Base-by-base conservation (phyloP, 192 early-diverging fungal genomes). In the Podila minutissima region DNA sequence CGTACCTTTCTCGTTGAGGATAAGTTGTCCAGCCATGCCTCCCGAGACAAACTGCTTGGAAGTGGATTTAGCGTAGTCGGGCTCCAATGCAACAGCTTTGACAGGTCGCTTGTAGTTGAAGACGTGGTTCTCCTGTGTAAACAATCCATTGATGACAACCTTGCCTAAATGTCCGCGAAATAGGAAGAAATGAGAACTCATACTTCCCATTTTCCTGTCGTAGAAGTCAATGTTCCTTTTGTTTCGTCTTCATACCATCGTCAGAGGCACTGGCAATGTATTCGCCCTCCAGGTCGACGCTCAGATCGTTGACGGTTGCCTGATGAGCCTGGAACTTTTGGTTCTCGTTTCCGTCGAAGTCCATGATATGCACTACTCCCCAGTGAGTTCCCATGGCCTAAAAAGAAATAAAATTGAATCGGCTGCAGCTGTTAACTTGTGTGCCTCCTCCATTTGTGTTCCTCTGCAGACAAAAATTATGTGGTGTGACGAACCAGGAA, bases 261-360 rank as follows among this genome's bases (percentile, higher is more conserved):
- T 97, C 95, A 28, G 94, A 94, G 5, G 97, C 94, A 78, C 93
- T 96, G 11, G 95, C 97, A 50, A 98, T 91, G 69, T 89, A 98
- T 82, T 99, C 98, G 59, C 90, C 95, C 38, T 86, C 85, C 17
- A 86, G 64, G 74, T 99, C 98, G 64, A 98, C 92, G 71, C 92
- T 92, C 65, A 99, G 81, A 64, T 93, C 90, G 71, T 93, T 97
- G 7, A 99, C 95, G 0, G 96, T 91, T 1, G 96, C 92, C 11
- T 92, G 89, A 81, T 99, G 97, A 5, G 87, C 88, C 41, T 89
- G 83, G 82, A 94, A 99, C 51, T 88, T 88, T 86, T 96, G 95
- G 29, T 96, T 92, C 31, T 93, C 87, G 67, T 95, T 97, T 65
- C 97, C 97, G 31, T 94, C 93, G 71, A 97, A 92, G 82, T 99